phyloP scores from a whole-genome alignment of 2,329 filamentous ascomycete species.

The Alternaria triticina region DNA sequence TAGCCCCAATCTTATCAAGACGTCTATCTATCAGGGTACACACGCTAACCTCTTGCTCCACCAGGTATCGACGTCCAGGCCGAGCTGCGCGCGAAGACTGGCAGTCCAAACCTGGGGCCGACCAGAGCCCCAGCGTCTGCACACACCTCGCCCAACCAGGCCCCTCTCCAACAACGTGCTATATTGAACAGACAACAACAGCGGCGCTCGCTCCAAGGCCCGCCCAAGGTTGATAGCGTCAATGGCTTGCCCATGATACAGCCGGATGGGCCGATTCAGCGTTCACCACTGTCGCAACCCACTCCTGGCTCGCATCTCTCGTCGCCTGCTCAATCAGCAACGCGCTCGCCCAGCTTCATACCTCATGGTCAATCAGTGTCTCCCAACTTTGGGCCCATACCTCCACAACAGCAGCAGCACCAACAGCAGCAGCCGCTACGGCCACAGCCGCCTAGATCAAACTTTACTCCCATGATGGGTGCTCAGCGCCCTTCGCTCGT shows the following conservation, averaged over 20 bases:
- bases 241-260: slow-evolving; percentile 50
- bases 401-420: slow-evolving; percentile 50
- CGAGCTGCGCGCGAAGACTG: slow-evolving; percentile 90
- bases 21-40: slow-evolving; percentile 1
- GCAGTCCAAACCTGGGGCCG: slow-evolving; percentile 78
- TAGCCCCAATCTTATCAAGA: slow-evolving; percentile 47
- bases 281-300: slow-evolving; percentile 77
- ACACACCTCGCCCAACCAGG: slow-evolving; percentile 56
- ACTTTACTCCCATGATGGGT: slow-evolving; percentile 52
- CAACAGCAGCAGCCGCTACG: slow-evolving; percentile 45
- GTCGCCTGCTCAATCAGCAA: slow-evolving; percentile 64
- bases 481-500: slow-evolving; percentile 48
- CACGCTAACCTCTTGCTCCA: slow-evolving; percentile 25
- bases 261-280: slow-evolving; percentile 53
- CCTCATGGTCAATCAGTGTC: slow-evolving; percentile 66
- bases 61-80: slow-evolving; percentile 95
- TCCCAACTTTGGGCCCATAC: slow-evolving; percentile 62
- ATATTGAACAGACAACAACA: slow-evolving; percentile 81
- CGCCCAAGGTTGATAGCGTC: slow-evolving; percentile 70
- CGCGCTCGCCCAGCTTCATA: slow-evolving; percentile 67
- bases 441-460: slow-evolving; percentile 56
- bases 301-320: slow-evolving; percentile 81
- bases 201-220: slow-evolving; percentile 74
- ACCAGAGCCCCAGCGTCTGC: slow-evolving; percentile 65
- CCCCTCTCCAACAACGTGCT: slow-evolving; percentile 78